These are phyloP conservation scores for Skeletonema tropicum DNA, from an alignment of 108 stramenopile genomes.

Conservation along the genomic window DNA sequence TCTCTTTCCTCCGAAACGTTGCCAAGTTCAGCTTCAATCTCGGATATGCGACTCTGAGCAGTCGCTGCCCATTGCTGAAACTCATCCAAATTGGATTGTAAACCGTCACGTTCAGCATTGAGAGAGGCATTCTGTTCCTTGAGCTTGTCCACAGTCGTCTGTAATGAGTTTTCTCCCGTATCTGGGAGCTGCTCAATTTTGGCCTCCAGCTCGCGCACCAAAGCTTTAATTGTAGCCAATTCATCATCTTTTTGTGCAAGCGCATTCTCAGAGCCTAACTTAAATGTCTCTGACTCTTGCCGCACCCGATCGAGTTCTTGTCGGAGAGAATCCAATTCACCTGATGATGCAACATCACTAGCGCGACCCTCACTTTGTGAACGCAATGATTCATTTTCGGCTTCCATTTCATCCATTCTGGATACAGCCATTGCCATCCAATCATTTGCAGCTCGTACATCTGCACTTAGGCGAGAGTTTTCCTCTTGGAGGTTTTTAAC, in stretches of 20 bases:
- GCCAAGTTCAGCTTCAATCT: no score
- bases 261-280: constrained; percentile 13
- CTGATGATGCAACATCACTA: constrained; percentile 1
- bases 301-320: constrained; percentile 22
- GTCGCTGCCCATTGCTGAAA: constrained; percentile 65
- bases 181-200: constrained; percentile 36
- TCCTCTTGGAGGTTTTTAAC: constrained; percentile 62
- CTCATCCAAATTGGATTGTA: constrained; percentile 51
- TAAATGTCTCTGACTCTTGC: constrained; percentile 13
- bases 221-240: constrained; percentile 19
- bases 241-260: constrained; percentile 47
- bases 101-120: constrained; percentile 32
- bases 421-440: constrained; percentile 90
- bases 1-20: constrained; percentile 38
- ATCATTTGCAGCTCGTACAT: constrained; percentile 72
- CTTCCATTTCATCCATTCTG: constrained; percentile 73
- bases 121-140: constrained; percentile 42
- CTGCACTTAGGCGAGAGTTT: constrained; percentile 64
- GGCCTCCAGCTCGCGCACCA: constrained; percentile 36
- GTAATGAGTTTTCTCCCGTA: not conserved
- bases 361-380: constrained; percentile 30
- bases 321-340: constrained; percentile 20
- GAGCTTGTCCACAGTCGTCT: constrained; percentile 23
- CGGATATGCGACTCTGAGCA: constrained; percentile 56
- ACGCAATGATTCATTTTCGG: constrained; percentile 40